These are phyloP conservation scores for Phytophthora meadii DNA, from an alignment of 352 stramenopile genomes.

Conservation along the genomic window DNA sequence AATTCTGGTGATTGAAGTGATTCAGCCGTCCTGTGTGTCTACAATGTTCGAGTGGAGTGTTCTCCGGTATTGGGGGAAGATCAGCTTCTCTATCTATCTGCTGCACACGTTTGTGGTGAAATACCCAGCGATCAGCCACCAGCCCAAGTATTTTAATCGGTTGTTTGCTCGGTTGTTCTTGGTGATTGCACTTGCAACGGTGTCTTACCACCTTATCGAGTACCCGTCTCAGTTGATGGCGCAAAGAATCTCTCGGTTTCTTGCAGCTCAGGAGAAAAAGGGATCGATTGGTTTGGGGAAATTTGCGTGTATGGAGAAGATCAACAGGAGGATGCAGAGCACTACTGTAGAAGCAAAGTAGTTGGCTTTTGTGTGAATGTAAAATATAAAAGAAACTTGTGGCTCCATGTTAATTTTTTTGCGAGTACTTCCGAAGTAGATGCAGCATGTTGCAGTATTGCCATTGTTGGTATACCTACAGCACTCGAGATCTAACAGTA, in stretches of 20 bases:
- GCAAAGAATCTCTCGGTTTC: conserved; percentile 30
- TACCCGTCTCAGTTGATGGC: conserved; percentile 53
- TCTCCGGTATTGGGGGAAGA: conserved; percentile 46
- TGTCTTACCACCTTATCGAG: conserved; percentile 48
- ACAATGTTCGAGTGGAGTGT: conserved; percentile 49
- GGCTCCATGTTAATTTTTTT: too few relatives aligned
- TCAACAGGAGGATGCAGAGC: conserved; percentile 18
- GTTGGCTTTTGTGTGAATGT: conserved; percentile 1
- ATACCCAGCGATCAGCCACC: conserved; percentile 14
- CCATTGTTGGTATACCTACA: too few relatives aligned
- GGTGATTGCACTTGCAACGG: conserved; percentile 31
- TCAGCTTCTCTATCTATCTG: conserved; percentile 58
- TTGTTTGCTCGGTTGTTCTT: conserved; percentile 45
- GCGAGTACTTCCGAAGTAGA: too few relatives aligned
- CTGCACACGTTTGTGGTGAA: conserved; percentile 50
- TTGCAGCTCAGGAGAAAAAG: conserved; percentile 27
- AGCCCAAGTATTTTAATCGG: conserved; percentile 43
- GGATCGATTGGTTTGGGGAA: conserved; percentile 6
- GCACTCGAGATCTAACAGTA: too few relatives aligned
- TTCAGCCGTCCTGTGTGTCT: conserved; percentile 41
- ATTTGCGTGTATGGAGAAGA: conserved; percentile 24
- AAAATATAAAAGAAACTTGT: conserved; percentile 4
- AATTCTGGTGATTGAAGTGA: conserved; percentile 47
- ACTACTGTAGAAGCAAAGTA: conserved; percentile 9
- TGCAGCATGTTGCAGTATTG: too few relatives aligned